Evolutionary conservation across 2,329 filamentous ascomycete species (phyloP).

Genomic region (Claviceps paspali): DNA sequence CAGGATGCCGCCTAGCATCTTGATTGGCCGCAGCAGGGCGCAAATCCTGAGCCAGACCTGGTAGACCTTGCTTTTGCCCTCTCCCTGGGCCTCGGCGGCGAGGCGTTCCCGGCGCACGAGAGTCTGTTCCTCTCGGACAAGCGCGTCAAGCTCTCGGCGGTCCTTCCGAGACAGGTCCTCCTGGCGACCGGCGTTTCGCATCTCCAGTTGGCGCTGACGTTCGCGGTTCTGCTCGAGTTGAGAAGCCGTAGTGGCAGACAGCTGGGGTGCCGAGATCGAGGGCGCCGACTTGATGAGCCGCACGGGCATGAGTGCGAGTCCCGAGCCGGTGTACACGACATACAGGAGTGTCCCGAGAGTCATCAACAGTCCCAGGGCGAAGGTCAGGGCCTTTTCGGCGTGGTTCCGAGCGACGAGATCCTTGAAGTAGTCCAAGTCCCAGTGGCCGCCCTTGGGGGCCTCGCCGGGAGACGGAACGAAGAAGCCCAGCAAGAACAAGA

Average conservation of each 20-base stretch:
- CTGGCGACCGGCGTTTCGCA: conserved; percentile 61
- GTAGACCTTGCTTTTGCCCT: conserved; percentile 60
- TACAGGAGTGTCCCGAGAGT: conserved; percentile 78
- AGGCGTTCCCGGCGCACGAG: conserved; percentile 78
- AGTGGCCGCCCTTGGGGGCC: conserved; percentile 42
- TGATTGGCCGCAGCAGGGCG: conserved; percentile 73
- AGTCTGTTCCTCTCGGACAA: conserved; percentile 83
- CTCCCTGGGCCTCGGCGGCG: conserved; percentile 65
- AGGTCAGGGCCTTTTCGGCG: conserved; percentile 83
- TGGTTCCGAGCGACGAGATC: conserved; percentile 62
- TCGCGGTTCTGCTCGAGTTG: conserved; percentile 81
- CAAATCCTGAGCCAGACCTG: conserved; percentile 66
- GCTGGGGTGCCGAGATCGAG: conserved; percentile 64
- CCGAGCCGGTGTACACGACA: conserved; percentile 74
- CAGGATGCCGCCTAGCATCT: conserved; percentile 70
- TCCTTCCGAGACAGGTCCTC: conserved; percentile 72
- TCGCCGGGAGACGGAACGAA: conserved; percentile 72
- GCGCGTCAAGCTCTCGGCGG: conserved; percentile 69
- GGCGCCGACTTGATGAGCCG: conserved; percentile 87
- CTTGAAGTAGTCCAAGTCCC: conserved; percentile 87
- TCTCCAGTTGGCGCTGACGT: conserved; percentile 79
- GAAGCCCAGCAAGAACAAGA: conserved; percentile 84
- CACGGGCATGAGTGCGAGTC: conserved; percentile 76
- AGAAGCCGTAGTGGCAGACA: conserved; percentile 61
- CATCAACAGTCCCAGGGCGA: conserved; percentile 76